Conservation (phyloP, 1,284 basidiomycete species). For the Rhodotorula mucilaginosa region DNA sequence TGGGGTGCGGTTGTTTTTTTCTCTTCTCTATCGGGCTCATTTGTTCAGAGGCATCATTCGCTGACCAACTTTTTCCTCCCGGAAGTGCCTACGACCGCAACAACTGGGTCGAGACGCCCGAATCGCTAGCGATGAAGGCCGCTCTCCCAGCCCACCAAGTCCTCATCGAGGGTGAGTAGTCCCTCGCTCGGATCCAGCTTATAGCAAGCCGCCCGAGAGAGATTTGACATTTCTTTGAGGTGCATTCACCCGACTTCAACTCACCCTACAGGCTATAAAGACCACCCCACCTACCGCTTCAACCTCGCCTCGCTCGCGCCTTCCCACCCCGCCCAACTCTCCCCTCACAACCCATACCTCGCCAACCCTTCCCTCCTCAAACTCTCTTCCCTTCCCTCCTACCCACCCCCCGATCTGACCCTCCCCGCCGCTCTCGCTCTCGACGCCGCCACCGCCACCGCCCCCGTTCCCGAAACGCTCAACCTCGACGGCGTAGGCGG, state of each 20-base stretch:
- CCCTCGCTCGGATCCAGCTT: background rate
- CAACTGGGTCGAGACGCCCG: constrained; percentile 35
- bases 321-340: constrained; percentile 1
- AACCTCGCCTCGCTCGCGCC: constrained; percentile 33
- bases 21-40: too few species aligned
- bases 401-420: background rate
- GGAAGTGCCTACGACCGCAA: constrained; percentile 33
- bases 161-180: constrained; percentile 29
- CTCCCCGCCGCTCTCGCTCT: background rate
- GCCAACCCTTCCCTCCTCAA: background rate
- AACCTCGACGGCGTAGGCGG: constrained; percentile 35
- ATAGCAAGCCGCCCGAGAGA: too few species aligned
- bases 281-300: constrained; percentile 22
- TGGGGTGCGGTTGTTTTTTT: constrained; percentile 24
- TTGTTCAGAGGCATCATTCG: too few species aligned
- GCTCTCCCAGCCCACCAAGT: constrained; percentile 7
- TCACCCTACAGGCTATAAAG: constrained; percentile 22
- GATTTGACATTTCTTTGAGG: too few species aligned
- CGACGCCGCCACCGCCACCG: background rate
- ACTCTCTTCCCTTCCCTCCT: background rate
- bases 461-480: constrained; percentile 1
- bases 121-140: constrained; percentile 15
- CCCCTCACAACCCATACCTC: constrained; percentile 4
- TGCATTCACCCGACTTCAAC: too few species aligned
- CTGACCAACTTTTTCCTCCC: too few species aligned